Percentiles rank a stretch among this genome's conserved stretches.
phyloP scores from a whole-genome alignment of 768 basidiomycete species.

The Tulasnella sp. region DNA sequence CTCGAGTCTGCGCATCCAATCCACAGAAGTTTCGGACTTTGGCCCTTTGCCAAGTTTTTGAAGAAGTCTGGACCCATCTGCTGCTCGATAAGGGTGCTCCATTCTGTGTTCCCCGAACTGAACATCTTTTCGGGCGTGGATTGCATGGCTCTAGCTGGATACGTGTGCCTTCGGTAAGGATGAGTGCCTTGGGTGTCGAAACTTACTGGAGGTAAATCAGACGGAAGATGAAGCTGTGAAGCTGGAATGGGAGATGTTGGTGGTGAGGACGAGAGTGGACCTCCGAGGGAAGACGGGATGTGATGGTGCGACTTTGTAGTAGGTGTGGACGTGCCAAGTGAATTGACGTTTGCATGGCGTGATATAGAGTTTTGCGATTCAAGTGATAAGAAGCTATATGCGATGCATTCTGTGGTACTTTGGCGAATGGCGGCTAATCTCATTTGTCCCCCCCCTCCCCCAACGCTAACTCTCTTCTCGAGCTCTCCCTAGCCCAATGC shows the following conservation, averaged over 20 bases:
- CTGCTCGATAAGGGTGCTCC: constrained; percentile 53
- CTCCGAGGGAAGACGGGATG: background rate
- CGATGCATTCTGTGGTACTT: background rate
- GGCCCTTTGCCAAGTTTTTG: constrained; percentile 49
- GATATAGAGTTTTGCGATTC: background rate
- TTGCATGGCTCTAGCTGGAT: background rate
- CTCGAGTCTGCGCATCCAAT: constrained; percentile 58
- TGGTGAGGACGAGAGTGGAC: background rate
- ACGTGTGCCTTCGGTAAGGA: background rate
- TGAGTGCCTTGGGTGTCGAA: background rate
- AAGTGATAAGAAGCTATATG: background rate
- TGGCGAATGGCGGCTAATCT: background rate
- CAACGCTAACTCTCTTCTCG: no score
- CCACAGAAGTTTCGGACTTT: constrained; percentile 44
- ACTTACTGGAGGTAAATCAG: background rate
- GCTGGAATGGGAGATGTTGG: background rate
- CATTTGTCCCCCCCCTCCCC: no score
- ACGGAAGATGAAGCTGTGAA: background rate
- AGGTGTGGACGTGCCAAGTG: background rate
- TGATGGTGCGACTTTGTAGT: background rate
- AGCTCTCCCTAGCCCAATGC: no score
- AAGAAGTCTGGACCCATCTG: constrained; percentile 58
- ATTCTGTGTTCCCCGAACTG: constrained; percentile 51
- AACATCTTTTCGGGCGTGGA: background rate
- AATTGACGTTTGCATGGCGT: background rate